Percentiles rank a stretch among this genome's conserved stretches.
Conservation (phyloP, 2,329 filamentous ascomycete genomes). For the Aspergillus sergii region DNA sequence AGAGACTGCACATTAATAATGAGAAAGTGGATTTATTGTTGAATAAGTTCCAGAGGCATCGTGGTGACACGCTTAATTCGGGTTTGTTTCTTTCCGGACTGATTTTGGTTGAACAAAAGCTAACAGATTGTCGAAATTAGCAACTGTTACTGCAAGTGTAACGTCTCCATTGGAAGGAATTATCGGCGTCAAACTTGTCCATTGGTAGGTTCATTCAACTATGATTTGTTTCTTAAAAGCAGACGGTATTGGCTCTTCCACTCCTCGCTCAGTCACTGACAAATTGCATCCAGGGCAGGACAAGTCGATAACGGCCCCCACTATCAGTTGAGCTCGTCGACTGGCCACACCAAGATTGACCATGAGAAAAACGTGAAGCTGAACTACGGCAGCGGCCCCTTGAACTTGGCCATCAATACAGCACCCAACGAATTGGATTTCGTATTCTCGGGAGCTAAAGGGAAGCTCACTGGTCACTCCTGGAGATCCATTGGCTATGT, state of each 20-base stretch:
- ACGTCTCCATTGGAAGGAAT: constrained; percentile 42
- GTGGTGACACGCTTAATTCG: constrained; percentile 45
- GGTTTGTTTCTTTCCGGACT: constrained; percentile 22
- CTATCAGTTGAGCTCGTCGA: constrained; percentile 33
- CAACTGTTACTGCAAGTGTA: constrained; percentile 36
- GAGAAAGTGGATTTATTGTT: constrained; percentile 39
- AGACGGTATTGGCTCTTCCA: neutral
- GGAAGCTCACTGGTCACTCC: constrained; percentile 41
- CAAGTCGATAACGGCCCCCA: constrained; percentile 40
- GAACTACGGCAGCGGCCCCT: constrained; percentile 35
- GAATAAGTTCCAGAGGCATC: constrained; percentile 40
- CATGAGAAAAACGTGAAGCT: constrained; percentile 30
- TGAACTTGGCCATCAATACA: constrained; percentile 37
- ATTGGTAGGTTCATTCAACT: constrained; percentile 31
- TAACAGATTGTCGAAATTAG: constrained; percentile 18
- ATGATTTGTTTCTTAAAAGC: neutral
- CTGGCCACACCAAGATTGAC: constrained; percentile 31
- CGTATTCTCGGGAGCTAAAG: constrained; percentile 25
- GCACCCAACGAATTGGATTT: constrained; percentile 39
- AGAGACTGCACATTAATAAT: constrained; percentile 33
- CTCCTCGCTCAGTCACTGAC: neutral
- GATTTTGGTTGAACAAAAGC: neutral
- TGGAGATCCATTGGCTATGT: constrained; percentile 45
- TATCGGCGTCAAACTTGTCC: constrained; percentile 42
- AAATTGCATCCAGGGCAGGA: constrained; percentile 32